phyloP scores from a whole-genome alignment of 306 rosid species.

The Clitoria ternatea region DNA sequence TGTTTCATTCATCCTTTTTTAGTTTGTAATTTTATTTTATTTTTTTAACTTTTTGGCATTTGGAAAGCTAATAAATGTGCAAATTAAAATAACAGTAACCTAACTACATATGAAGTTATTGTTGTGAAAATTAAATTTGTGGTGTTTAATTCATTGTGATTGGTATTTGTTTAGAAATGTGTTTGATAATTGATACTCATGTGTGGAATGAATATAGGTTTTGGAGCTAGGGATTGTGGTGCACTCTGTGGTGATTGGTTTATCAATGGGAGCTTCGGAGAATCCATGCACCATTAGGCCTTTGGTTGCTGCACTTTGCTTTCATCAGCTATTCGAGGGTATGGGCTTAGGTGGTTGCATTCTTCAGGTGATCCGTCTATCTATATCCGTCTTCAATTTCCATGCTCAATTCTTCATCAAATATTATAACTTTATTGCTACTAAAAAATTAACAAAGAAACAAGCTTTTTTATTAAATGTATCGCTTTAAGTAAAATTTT shows the following conservation, averaged over 20 bases:
- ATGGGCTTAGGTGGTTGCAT: constrained; percentile 75
- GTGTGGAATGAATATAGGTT: constrained; percentile 33
- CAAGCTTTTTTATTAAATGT: too few species aligned
- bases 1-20: not conserved
- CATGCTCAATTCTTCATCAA: too few species aligned
- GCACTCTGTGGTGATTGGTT: constrained; percentile 77
- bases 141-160: not conserved
- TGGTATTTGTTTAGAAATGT: not conserved
- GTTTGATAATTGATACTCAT: not conserved
- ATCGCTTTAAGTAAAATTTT: too few species aligned
- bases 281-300: constrained; percentile 68
- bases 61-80: too few species aligned
- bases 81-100: too few species aligned
- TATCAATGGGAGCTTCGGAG: constrained; percentile 67
- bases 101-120: not conserved
- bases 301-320: constrained; percentile 67
- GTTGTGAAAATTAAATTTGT: too few species aligned
- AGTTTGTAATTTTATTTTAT: too few species aligned
- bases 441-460: too few species aligned
- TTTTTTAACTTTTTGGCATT: too few species aligned
- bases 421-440: too few species aligned
- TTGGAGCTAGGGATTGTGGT: constrained; percentile 67
- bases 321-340: constrained; percentile 78
- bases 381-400: not conserved
- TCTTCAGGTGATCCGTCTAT: constrained; percentile 45